Conservation (phyloP, 148 eudicot genomes). For the Spergularia bocconei region DNA sequence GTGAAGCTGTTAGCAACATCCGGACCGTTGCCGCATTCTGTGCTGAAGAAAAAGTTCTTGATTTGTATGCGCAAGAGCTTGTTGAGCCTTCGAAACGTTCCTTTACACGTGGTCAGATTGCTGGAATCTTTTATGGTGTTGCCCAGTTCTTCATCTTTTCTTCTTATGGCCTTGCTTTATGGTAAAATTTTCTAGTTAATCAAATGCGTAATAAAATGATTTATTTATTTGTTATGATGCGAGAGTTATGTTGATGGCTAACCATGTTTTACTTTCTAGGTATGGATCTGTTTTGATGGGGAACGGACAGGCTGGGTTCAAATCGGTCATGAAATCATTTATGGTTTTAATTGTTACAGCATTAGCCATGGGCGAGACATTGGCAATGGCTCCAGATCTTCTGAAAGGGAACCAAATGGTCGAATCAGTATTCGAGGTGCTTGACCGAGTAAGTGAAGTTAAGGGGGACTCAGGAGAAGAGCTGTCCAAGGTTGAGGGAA, state of each 20-base stretch:
- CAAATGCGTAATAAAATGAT: not conserved
- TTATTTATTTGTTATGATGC: not conserved
- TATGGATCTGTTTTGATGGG: slow-evolving; percentile 92
- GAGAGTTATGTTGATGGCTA: not conserved
- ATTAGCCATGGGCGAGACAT: slow-evolving; percentile 91
- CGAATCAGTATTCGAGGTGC: slow-evolving; percentile 86
- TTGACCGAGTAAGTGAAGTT: slow-evolving; percentile 65
- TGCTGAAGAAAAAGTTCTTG: slow-evolving; percentile 75
- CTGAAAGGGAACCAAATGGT: slow-evolving; percentile 93
- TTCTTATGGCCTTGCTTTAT: slow-evolving; percentile 88
- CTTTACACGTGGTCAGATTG: slow-evolving; percentile 87
- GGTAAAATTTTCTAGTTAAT: slow-evolving; percentile 43
- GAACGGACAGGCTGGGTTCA: slow-evolving; percentile 67
- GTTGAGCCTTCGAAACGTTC: slow-evolving; percentile 78
- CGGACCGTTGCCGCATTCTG: slow-evolving; percentile 95
- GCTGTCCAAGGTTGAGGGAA: slow-evolving; percentile 61
- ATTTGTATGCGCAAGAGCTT: slow-evolving; percentile 74
- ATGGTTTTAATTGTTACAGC: slow-evolving; percentile 97
- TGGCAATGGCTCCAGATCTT: slow-evolving; percentile 93
- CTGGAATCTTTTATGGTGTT: slow-evolving; percentile 86
- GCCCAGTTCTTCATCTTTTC: slow-evolving; percentile 97
- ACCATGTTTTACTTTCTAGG: slow-evolving; percentile 36
- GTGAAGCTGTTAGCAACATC: slow-evolving; percentile 92
- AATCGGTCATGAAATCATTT: slow-evolving; percentile 89
- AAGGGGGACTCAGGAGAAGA: slow-evolving; percentile 74